Base-by-base conservation (phyloP, 1,284 basidiomycete genomes). In the Heliocybe sulcata region DNA sequence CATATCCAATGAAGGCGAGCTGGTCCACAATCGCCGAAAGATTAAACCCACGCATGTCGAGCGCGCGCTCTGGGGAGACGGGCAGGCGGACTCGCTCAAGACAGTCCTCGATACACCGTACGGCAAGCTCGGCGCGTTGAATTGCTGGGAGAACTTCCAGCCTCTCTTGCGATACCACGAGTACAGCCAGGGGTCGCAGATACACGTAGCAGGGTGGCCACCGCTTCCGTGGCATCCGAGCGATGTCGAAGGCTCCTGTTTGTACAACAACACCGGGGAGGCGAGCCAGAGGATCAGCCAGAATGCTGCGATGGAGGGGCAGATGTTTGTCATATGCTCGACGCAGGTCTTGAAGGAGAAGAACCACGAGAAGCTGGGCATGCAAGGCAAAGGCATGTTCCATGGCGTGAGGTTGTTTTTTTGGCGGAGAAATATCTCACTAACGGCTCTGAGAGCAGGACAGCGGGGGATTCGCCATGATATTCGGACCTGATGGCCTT, bases 81-180 rank as follows among this genome's bases (percentile, higher is more conserved):
- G 68, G n/a, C 38, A 42, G 38, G 38, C 38, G 8, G 38, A 42
- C 38, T 16, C 19, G 16, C 38, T 42, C 38, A 42, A 42, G 19
- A n/a, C 38, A 16, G 38, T 20, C 16, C 4, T 42, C 8, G 38
- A 16, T 20, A 67, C 67, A 4, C 63, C 63, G 3, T 65, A 63
- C 33, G 67, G 67, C 19, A 58, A 65, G 49, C 56, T 69, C 11
- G 68, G 68, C 2, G 61, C 59, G 26, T 57, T 69, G 33, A 67
- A 66, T 50, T 69, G 67, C 59, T 69, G 66, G 65, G 65, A 68
- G 54, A 63, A 68, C 47, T 66, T 68, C 35, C 65, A 65, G 57
- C 38, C 19, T 6, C 38, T 42, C 16, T 16, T 42, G 38, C 38
- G 38, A 42, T 42, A 20, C 38, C 38, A 42, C n/a, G 16, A 42